These are phyloP conservation scores for Penicillium nordicum DNA, from an alignment of 2,329 filamentous ascomycete species.

Conservation along the genomic window DNA sequence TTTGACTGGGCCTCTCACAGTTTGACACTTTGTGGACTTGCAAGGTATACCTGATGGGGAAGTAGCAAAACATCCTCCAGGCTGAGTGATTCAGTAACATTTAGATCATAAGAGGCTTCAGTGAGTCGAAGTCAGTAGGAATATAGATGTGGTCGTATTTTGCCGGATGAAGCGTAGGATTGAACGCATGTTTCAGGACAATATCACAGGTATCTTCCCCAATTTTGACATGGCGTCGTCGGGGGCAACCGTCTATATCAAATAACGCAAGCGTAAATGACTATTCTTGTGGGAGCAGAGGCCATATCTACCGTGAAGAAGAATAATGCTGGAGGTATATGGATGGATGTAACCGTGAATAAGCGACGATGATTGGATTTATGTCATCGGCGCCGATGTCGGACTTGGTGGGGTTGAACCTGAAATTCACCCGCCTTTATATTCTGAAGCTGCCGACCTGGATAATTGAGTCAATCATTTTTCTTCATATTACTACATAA, in stretches of 20 bases:
- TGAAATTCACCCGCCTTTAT: slow-evolving; percentile 23
- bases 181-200: slow-evolving; percentile 15
- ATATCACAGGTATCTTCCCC: slow-evolving; percentile 12
- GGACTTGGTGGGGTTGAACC: slow-evolving; percentile 23
- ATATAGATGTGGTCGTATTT: slow-evolving; percentile 23
- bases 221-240: slow-evolving; percentile 18
- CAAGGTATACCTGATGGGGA: slow-evolving; percentile 20
- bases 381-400: slow-evolving; percentile 23
- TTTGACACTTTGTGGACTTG: slow-evolving; percentile 18
- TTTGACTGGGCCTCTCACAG: slow-evolving; percentile 5
- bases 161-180: slow-evolving; percentile 10
- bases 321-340: neutral
- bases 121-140: slow-evolving; percentile 19
- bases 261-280: slow-evolving; percentile 17
- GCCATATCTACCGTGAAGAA: neutral
- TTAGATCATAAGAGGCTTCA: slow-evolving; percentile 14
- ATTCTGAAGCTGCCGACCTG: slow-evolving; percentile 11
- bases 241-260: slow-evolving; percentile 19
- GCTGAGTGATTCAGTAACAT: slow-evolving; percentile 10
- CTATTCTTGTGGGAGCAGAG: slow-evolving; percentile 6
- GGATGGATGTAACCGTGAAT: neutral
- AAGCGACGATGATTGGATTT: slow-evolving; percentile 11
- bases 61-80: slow-evolving; percentile 11
- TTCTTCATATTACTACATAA: slow-evolving; percentile 37
- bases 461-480: slow-evolving; percentile 16